Base-by-base conservation (phyloP, 2,329 filamentous ascomycete species). In the Elsinoe batatas region DNA sequence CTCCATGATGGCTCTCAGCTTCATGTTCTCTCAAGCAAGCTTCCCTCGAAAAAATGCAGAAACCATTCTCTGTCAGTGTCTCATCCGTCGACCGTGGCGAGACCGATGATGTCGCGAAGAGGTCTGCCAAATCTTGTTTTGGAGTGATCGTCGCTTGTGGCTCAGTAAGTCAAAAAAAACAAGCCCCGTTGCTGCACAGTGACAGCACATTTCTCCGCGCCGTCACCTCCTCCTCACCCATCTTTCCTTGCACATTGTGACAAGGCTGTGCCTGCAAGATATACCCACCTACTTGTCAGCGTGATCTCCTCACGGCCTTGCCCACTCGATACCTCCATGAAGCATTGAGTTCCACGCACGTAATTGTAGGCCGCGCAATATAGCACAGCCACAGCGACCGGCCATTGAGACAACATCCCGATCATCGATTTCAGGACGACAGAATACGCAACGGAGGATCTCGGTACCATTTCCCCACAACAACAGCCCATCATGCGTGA, bases 401-500 rank as follows among this genome's bases (percentile, higher is more conserved):
- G 26, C 26, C 3, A 22, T 22, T 22, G 22, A 8, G 26, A 30
- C 26, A 30, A 30, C 26, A 30, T 30, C 18, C 40, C 18, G 40
- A 44, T 17, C 7, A 22, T 12, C 20, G 17, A 26, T 15, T 44
- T 11, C 18, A 18, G 40, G n/a, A 12, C n/a, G 26, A 26, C 11
- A 44, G 5, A 44, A 22, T 22, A 26, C 17, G 37, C 35, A 17
- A 22, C 33, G 15, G 26, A 17, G 26, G 32, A 11, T 10, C 13
- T 35, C 33, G 17, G 13, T 13, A 22, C 3, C 36, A 10, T 38
- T 35, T 17, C 32, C 15, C 15, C 12, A 26, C 18, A 15, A 10
- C 33, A 15, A 38, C 33, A 22, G 2, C 5, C 20, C 42, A 42
- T 32, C 38, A 58, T 60, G 57, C 58, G 58, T 57, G 46, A 40